Evolutionary conservation across 148 eudicot genomes (phyloP).

Genomic region (Silene uniflora): DNA sequence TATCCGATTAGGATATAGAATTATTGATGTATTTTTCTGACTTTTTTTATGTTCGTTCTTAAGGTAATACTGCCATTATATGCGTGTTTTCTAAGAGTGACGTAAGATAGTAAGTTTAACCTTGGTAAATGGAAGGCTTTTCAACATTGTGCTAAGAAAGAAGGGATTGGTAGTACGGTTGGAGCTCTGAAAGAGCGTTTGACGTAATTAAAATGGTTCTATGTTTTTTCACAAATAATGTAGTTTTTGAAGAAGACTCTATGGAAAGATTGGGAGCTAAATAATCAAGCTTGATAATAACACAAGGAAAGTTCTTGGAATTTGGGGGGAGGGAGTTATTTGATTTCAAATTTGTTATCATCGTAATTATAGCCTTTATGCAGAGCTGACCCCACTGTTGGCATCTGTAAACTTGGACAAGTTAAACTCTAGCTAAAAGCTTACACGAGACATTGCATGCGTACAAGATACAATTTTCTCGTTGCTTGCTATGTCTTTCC

Average conservation of each 20-base stretch:
- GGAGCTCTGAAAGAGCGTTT: neutral
- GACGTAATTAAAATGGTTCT: neutral
- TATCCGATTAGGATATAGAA: neutral
- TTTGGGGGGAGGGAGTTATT: neutral
- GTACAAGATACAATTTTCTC: neutral
- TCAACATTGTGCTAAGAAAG: neutral
- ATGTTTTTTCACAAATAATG: neutral
- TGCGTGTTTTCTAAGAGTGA: neutral
- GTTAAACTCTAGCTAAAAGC: neutral
- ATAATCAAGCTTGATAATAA: neutral
- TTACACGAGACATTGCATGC: neutral
- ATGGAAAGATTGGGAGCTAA: neutral
- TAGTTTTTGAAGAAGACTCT: neutral
- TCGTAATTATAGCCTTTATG: neutral
- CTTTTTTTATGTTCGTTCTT: no score
- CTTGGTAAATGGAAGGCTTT: neutral
- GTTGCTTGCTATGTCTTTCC: neutral
- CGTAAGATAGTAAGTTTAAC: neutral
- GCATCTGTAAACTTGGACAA: neutral
- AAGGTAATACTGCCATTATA: neutral
- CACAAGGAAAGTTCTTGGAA: neutral
- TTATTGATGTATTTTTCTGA: no score
- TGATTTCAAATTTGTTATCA: no score
- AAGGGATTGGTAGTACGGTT: neutral
- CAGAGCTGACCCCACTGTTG: neutral